Conservation (phyloP, 192 early-diverging fungal genomes). For the Gonapodya sp. region DNA sequence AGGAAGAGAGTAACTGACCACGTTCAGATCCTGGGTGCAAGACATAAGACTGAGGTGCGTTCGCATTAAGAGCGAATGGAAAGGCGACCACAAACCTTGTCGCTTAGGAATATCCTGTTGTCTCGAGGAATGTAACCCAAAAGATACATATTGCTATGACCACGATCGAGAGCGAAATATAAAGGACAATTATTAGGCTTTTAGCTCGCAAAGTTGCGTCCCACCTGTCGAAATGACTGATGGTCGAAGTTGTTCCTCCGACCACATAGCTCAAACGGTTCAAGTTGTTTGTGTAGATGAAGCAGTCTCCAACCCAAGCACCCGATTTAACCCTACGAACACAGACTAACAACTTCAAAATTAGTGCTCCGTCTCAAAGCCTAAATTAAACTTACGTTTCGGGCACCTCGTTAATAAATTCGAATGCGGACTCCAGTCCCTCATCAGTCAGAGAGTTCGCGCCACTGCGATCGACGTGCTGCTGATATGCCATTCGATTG, state of each 20-base stretch:
- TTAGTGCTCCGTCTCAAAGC: background rate
- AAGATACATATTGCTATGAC: slow-evolving; percentile 65
- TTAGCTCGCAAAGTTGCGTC: too few species aligned
- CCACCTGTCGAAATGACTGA: slow-evolving; percentile 90
- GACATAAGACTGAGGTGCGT: slow-evolving; percentile 12
- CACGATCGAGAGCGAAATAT: background rate
- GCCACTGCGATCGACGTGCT: slow-evolving; percentile 59
- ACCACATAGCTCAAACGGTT: slow-evolving; percentile 96
- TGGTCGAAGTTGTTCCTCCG: slow-evolving; percentile 83
- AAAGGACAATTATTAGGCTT: background rate
- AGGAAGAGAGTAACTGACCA: slow-evolving; percentile 84
- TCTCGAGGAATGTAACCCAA: slow-evolving; percentile 89
- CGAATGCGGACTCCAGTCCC: slow-evolving; percentile 92
- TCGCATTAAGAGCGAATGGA: background rate
- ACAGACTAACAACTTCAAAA: background rate
- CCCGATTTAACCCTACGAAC: slow-evolving; percentile 74
- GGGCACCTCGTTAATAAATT: slow-evolving; percentile 84
- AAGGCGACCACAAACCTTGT: slow-evolving; percentile 46
- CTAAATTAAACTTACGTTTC: slow-evolving; percentile 48
- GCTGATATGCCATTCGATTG: slow-evolving; percentile 74
- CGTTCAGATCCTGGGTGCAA: slow-evolving; percentile 60
- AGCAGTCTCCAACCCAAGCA: slow-evolving; percentile 97
- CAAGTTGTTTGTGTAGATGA: slow-evolving; percentile 86
- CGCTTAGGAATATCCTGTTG: slow-evolving; percentile 86
- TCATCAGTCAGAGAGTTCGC: slow-evolving; percentile 66